Conservation (phyloP, 495 filamentous ascomycete genomes). For the Hypoxylon intermedium region DNA sequence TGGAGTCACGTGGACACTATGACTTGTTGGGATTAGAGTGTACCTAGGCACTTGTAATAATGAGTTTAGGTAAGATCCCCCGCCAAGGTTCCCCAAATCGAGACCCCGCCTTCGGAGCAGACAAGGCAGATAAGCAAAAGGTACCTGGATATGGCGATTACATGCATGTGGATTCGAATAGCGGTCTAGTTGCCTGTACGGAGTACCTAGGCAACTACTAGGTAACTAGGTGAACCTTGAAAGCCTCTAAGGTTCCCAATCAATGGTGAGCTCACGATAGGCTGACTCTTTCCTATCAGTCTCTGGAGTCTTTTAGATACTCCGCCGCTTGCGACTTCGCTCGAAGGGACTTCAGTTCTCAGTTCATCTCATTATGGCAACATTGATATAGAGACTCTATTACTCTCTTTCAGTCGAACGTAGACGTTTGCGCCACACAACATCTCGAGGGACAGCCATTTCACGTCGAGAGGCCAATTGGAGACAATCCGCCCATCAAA, state of each 20-base stretch:
- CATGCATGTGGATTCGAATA: background rate
- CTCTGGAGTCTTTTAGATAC: constrained; percentile 10
- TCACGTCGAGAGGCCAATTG: constrained; percentile 8
- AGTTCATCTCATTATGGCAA: constrained; percentile 21
- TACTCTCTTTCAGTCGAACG: background rate
- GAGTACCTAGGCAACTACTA: constrained; percentile 10
- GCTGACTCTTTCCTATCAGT: constrained; percentile 25
- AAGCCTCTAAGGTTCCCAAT: constrained; percentile 33
- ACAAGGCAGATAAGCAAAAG: too few relatives aligned
- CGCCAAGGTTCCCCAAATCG: constrained; percentile 40
- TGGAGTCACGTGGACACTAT: constrained; percentile 26
- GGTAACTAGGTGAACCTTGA: constrained; percentile 7
- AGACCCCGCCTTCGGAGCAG: constrained; percentile 44
- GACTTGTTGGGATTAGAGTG: too few relatives aligned
- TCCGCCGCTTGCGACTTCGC: constrained; percentile 25
- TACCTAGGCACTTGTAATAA: too few relatives aligned
- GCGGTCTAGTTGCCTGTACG: constrained; percentile 1
- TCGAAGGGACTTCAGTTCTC: background rate
- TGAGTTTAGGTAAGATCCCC: constrained; percentile 17
- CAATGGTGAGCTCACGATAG: constrained; percentile 36
- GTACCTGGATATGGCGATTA: too few relatives aligned
- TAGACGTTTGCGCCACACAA: too few relatives aligned
- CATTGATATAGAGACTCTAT: constrained; percentile 21
- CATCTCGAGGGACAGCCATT: too few relatives aligned
- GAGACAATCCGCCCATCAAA: constrained; percentile 3